Base-by-base conservation (phyloP, 78 protist species). In the Cyanophora paradoxa region DNA sequence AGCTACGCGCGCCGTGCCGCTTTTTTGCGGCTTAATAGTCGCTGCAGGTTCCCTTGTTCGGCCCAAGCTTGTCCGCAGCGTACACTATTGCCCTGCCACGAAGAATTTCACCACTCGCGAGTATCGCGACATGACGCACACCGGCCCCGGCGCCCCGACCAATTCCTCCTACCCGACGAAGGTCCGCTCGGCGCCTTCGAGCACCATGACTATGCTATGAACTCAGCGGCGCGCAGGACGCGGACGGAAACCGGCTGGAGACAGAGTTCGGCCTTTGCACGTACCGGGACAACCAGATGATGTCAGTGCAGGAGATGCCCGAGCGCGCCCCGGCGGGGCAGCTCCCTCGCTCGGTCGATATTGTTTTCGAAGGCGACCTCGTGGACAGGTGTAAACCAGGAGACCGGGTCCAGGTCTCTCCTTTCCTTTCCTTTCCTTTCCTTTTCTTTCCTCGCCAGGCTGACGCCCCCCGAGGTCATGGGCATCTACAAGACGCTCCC, bases 301-400 rank as follows among this genome's bases (percentile, higher is more conserved):
- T 90, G 6, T 37, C 81, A 2, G 54, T 95, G 33, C 98, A 94
- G 44, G 99, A 96, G 84, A 88, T 88, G 94, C 99, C 99, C 1
- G 99, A 97, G 82, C 34, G 85, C 5, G 94, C 99, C 19, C 98
- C 98, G 26, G 90, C 98, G 1, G 99, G 99, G 13, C 98, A 93
- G 74, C 88, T 97, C 16, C 99, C 99, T 19, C 84, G 96, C 19
- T 88, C 96, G 3, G 82, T 93, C 16, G 94, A 88, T 48, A 52
- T 91, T 0, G 22, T 96, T 7, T 78, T 97, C 24, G 88, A 83
- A 30, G 74, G 78, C 54, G 99, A 97, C 62, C 87, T 97, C 19
- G 97, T 91, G 34, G 99, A 97, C 65, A 0, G 6, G 1, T 76
- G 72, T 48, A 96, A 96, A 83, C 98, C 98, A 0, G 98, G 99